Percentiles rank a stretch among this genome's conserved stretches.
phyloP scores from a whole-genome alignment of 192 early-diverging fungal genomes.

The Pilobolus umbonatus region DNA sequence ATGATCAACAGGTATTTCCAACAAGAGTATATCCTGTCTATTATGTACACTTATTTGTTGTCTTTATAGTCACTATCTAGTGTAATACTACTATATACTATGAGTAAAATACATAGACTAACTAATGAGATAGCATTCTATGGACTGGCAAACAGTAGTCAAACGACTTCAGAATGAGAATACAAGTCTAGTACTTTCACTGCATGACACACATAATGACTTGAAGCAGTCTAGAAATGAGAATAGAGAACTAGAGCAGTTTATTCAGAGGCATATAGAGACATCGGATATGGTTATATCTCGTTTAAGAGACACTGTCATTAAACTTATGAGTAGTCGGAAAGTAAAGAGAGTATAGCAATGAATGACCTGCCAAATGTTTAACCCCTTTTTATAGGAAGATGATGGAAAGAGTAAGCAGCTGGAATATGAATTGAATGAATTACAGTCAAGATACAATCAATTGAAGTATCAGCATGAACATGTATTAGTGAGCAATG shows the following conservation, averaged over 20 bases:
- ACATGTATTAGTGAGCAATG: too few species aligned
- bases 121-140: background rate
- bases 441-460: too few species aligned
- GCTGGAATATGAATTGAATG: too few species aligned
- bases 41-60: too few species aligned
- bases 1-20: too few species aligned
- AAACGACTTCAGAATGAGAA: background rate
- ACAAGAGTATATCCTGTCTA: too few species aligned
- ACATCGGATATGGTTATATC: constrained; percentile 4
- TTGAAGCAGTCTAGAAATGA: constrained; percentile 7
- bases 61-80: too few species aligned
- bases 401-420: too few species aligned
- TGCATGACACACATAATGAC: constrained; percentile 3
- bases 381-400: too few species aligned
- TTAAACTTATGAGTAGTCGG: background rate
- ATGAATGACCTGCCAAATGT: too few species aligned
- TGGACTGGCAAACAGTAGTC: constrained; percentile 5
- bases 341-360: too few species aligned
- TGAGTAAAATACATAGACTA: background rate
- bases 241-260: background rate
- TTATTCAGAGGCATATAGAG: constrained; percentile 4
- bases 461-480: too few species aligned
- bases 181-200: background rate
- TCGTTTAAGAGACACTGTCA: background rate
- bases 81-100: background rate